A percentile compares a stretch with the other conserved stretches of the same genome.
Evolutionary conservation across 176 grass and related monocot species (phyloP).

Genomic region (sorghum (Sorghum bicolor)): Sorghum_bicolor_NCBIv3 NC_012872.2:54723001-54723500

Average conservation of each 20-base stretch:
- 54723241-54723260: constrained; percentile 66
- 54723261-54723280: constrained; percentile 55
- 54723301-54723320: constrained; percentile 53
- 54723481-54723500: background rate
- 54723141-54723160: constrained; percentile 76
- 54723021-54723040: background rate
- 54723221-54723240: constrained; percentile 64
- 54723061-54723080: background rate
- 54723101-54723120: constrained; percentile 53
- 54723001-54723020: background rate
- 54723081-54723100: background rate
- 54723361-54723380: constrained; percentile 70
- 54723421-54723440: constrained; percentile 1
- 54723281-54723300: constrained; percentile 49
- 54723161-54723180: constrained; percentile 57
- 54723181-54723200: constrained; percentile 55
- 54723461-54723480: background rate
- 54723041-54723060: background rate
- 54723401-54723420: constrained; percentile 36
- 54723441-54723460: background rate
- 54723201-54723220: constrained; percentile 58
- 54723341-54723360: constrained; percentile 62
- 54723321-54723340: constrained; percentile 42
- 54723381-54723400: constrained; percentile 69
- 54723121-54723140: constrained; percentile 80